Percentiles rank a stretch among this genome's conserved stretches.
phyloP scores from a whole-genome alignment of 345 rosid genomes.

The Hirschfeldia incana region DNA sequence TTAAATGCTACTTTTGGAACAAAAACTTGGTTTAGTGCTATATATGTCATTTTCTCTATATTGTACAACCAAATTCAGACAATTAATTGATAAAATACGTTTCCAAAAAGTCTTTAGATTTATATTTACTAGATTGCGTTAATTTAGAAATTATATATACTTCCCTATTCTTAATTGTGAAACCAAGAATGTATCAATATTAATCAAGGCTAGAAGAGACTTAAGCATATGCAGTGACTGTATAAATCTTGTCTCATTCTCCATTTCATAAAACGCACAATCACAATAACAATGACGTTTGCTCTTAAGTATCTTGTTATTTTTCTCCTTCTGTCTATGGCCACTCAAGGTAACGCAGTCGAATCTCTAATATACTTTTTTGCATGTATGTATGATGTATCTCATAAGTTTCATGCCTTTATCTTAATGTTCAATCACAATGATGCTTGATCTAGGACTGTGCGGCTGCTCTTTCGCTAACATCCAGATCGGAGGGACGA shows the following conservation, averaged over 20 bases:
- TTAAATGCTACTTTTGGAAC: too few relatives aligned
- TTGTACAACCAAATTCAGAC: neutral
- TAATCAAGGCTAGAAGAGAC: neutral
- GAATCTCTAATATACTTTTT: neutral
- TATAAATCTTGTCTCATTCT: constrained; percentile 5
- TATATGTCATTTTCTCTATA: too few relatives aligned
- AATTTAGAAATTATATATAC: neutral
- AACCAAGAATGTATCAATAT: neutral
- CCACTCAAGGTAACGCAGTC: constrained; percentile 24
- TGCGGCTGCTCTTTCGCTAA: constrained; percentile 11
- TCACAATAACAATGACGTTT: constrained; percentile 26
- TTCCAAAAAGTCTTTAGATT: neutral
- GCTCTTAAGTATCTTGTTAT: constrained; percentile 19
- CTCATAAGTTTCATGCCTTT: constrained; percentile 3
- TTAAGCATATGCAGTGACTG: neutral
- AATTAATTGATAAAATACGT: neutral
- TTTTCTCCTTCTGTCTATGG: constrained; percentile 29
- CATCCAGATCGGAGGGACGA: constrained; percentile 16
- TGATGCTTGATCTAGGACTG: constrained; percentile 4
- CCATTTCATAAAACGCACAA: neutral
- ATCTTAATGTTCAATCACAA: neutral
- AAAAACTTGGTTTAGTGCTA: too few relatives aligned
- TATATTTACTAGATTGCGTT: neutral
- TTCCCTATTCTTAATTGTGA: neutral
- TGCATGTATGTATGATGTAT: neutral